Conservation (phyloP, 176 grass and related monocot species). For the Tillandsia fasciculata region DNA sequence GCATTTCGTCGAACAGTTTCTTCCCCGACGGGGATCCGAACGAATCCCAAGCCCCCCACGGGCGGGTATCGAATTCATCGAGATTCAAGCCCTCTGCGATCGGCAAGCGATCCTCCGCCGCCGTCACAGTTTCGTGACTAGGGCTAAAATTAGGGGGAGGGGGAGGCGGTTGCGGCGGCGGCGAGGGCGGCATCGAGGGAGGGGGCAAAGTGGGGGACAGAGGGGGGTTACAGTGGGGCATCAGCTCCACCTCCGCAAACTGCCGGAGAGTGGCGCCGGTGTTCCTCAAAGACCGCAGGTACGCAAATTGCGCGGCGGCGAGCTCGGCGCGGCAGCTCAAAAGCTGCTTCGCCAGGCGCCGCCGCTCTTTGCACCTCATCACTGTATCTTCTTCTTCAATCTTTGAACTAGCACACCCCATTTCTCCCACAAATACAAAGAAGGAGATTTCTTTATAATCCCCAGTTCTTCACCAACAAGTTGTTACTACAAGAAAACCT, state of each 20-base stretch:
- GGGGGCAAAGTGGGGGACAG: too few relatives aligned
- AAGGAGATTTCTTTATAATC: constrained; percentile 5
- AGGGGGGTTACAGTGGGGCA: constrained; percentile 21
- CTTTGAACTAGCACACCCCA: constrained; percentile 79
- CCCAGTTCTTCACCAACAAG: background rate
- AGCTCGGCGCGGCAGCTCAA: constrained; percentile 51
- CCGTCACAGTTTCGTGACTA: constrained; percentile 32
- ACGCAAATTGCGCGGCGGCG: constrained; percentile 52
- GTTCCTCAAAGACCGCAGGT: constrained; percentile 74
- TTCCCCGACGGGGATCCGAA: constrained; percentile 26
- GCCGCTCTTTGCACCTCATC: constrained; percentile 77
- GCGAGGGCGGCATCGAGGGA: background rate
- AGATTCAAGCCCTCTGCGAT: constrained; percentile 11
- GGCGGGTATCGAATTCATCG: constrained; percentile 59
- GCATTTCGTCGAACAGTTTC: constrained; percentile 39
- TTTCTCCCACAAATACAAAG: constrained; percentile 24
- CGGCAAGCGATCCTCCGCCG: constrained; percentile 22
- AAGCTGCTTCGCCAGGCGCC: constrained; percentile 79
- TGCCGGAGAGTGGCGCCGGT: constrained; percentile 80
- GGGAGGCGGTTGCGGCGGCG: constrained; percentile 28
- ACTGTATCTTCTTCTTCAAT: constrained; percentile 74
- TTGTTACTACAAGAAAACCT: too few relatives aligned
- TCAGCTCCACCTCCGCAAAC: constrained; percentile 65
- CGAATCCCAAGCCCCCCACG: constrained; percentile 60
- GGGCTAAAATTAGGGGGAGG: constrained; percentile 65